A percentile compares a stretch with the other conserved stretches of the same genome.
Conservation (phyloP, 208 protist species). For the Giardia muris region DNA sequence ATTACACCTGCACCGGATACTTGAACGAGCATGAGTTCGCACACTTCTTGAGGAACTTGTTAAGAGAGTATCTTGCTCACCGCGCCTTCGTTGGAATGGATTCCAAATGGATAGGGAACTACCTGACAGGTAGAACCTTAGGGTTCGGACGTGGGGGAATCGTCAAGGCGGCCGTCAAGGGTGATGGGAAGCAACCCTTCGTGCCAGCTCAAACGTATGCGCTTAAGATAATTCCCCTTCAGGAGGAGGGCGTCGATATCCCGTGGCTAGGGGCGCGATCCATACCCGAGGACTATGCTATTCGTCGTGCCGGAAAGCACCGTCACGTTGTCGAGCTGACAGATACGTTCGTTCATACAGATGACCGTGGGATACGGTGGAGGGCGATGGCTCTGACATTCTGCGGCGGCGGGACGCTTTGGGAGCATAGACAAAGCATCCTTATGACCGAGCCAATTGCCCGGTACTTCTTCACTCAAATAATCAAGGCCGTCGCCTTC, state of each 20-base stretch:
- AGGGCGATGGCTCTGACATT: not conserved
- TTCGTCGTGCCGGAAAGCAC: not conserved
- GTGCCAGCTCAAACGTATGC: not conserved
- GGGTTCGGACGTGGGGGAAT: conserved; percentile 12
- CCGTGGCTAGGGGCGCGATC: not conserved
- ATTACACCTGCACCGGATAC: not conserved
- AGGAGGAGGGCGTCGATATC: not conserved
- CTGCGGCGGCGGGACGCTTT: conserved; percentile 9
- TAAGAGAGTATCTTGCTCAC: not conserved
- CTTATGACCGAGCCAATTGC: conserved; percentile 19
- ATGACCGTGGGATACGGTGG: not conserved
- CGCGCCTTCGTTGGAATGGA: not conserved
- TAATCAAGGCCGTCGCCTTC: not conserved
- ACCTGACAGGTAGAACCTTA: conserved; percentile 23
- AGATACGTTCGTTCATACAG: not conserved
- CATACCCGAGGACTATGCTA: not conserved
- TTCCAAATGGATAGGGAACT: not conserved
- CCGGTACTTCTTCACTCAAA: conserved; percentile 13
- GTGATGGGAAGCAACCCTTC: not conserved
- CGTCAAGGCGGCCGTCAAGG: not conserved
- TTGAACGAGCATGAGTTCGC: not conserved
- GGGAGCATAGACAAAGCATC: not conserved
- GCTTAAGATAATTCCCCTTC: not conserved
- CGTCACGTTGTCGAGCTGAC: not conserved
- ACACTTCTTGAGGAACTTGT: not conserved